Conservation (phyloP, 495 filamentous ascomycete species). For the Talaromyces liani region DNA sequence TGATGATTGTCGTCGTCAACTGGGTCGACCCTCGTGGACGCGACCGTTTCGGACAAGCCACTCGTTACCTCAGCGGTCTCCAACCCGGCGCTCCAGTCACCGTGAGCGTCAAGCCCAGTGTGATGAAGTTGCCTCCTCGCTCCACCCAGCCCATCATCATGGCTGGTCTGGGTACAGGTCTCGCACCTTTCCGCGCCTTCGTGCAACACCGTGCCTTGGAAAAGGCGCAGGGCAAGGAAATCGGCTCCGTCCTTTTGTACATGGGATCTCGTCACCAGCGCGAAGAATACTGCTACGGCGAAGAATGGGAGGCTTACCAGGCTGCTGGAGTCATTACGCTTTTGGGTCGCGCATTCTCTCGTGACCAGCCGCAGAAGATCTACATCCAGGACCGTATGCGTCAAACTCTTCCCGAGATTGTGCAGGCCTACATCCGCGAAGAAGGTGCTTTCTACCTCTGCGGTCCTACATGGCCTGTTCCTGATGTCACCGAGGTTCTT, state of each 20-base stretch:
- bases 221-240: slow-evolving; percentile 88
- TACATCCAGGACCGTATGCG: slow-evolving; percentile 99
- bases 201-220: slow-evolving; percentile 97
- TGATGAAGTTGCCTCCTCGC: slow-evolving; percentile 88
- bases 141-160: slow-evolving; percentile 92
- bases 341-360: slow-evolving; percentile 88
- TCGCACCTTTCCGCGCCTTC: slow-evolving; percentile 96
- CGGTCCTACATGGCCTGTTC: slow-evolving; percentile 96
- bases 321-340: slow-evolving; percentile 92
- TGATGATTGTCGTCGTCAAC: slow-evolving; percentile 96
- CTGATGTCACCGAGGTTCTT: slow-evolving; percentile 91
- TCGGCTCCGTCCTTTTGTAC: slow-evolving; percentile 89
- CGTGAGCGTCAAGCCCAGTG: slow-evolving; percentile 90
- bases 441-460: slow-evolving; percentile 95
- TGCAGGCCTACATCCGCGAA: slow-evolving; percentile 80
- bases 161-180: slow-evolving; percentile 96
- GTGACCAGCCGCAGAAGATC: slow-evolving; percentile 96
- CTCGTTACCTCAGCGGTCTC: slow-evolving; percentile 73
- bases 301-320: slow-evolving; percentile 98
- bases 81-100: slow-evolving; percentile 69
- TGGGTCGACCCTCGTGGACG: slow-evolving; percentile 87
- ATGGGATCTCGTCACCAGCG: slow-evolving; percentile 95
- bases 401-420: slow-evolving; percentile 74
- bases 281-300: slow-evolving; percentile 97
- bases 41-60: slow-evolving; percentile 87